Conservation (phyloP, 352 stramenopile species). For the Phytopythium kandeliae region DNA sequence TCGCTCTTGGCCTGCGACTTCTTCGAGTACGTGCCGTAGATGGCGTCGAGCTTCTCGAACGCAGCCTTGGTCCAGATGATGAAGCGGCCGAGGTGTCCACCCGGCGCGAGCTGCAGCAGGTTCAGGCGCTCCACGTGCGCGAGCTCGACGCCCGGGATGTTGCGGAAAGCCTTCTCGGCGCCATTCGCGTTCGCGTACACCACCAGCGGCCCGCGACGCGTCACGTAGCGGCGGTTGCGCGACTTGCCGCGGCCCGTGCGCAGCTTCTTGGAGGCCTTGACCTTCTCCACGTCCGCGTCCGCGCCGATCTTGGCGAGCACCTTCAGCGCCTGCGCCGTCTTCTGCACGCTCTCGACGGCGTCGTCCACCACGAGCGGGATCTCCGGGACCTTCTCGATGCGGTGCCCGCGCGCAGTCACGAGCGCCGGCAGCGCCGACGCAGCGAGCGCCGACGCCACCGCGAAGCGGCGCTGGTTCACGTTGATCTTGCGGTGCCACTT, state of each 20-base stretch:
- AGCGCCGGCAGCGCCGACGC: slow-evolving; percentile 95
- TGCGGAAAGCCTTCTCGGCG: slow-evolving; percentile 95
- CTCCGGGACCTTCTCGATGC: slow-evolving; percentile 96
- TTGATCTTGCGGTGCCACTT: slow-evolving; percentile 99
- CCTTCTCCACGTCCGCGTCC: slow-evolving; percentile 95
- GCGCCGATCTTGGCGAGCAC: slow-evolving; percentile 93
- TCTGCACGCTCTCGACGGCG: slow-evolving; percentile 89
- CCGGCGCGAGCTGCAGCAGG: slow-evolving; percentile 96
- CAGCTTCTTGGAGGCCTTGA: slow-evolving; percentile 97
- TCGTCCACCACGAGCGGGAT: slow-evolving; percentile 97
- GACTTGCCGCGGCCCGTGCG: slow-evolving; percentile 98
- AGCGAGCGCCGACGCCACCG: slow-evolving; percentile 95
- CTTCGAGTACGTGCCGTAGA: slow-evolving; percentile 95
- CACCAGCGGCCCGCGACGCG: slow-evolving; percentile 94
- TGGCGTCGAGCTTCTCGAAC: slow-evolving; percentile 95
- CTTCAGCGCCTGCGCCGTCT: slow-evolving; percentile 95
- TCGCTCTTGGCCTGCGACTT: slow-evolving; percentile 88
- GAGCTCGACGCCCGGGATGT: slow-evolving; percentile 97
- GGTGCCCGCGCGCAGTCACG: slow-evolving; percentile 97
- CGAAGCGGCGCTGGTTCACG: slow-evolving; percentile 97
- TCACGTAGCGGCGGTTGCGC: slow-evolving; percentile 96
- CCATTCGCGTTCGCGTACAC: slow-evolving; percentile 95
- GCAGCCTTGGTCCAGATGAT: slow-evolving; percentile 98
- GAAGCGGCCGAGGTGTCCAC: slow-evolving; percentile 98
- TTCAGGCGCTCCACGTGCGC: slow-evolving; percentile 97